Base-by-base conservation (phyloP, 2,329 filamentous ascomycete species). In the Paracoccidioides brasiliensis region DNA sequence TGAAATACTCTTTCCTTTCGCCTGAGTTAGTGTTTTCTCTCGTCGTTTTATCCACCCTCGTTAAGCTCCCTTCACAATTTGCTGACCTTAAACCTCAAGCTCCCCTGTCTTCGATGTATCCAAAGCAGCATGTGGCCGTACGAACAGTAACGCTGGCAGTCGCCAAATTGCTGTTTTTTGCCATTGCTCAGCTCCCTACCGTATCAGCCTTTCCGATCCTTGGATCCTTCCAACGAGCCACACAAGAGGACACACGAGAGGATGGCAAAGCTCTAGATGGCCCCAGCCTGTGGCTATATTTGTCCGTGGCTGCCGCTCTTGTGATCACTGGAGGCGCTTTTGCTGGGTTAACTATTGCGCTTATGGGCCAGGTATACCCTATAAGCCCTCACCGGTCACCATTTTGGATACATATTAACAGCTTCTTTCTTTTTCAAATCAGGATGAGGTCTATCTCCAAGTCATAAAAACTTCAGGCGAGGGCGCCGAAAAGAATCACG, bases 371-470 rank as follows among this genome's bases (percentile, higher is more conserved):
- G 64, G 73, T 74, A 63, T 56, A 63, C 42, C 22, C 3, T 28
- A n/a, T 44, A 14, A 3, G n/a, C 10, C 30, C n/a, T 35, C 30
- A 30, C 42, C 22, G 9, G 3, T 40, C 6, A 32, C 7, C 2
- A 14, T 14, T 14, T 33, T 32, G 44, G 14, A 41, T 41, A 14
- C 3, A 32, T 53, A 28, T 30, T 30, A 10, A 14, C 5, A n/a
- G 5, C 10, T 43, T 41, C 44, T 33, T 15, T 32, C 10, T 44
- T 54, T 15, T 28, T 44, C 41, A 6, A 33, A 6, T 8, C 81
- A 90, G 74, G 93, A 98, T 74, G 90, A 94, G 70, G 94, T 97
- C 65, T 96, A 98, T 70, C 80, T 98, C 14, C 93, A 96, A 72
- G 93, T 98, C 61, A 86, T 98, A 60, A 84, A 90, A 53, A 84